Evolutionary conservation across 352 stramenopile genomes (phyloP).

Genomic region (Globisporangium perplexum): DNA sequence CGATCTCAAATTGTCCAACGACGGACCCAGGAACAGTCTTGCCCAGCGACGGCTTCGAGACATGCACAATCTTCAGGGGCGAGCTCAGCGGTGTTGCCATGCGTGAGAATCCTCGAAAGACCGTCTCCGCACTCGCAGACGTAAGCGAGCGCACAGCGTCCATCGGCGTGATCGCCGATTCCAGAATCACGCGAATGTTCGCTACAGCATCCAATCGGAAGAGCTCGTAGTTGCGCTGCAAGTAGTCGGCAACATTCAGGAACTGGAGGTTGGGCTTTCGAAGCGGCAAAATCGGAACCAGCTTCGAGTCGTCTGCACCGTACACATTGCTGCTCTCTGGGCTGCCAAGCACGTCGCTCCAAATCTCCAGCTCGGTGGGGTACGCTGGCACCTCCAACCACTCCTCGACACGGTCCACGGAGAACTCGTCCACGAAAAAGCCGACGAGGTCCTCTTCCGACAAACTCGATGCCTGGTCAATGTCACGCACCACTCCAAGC

Average conservation of each 20-base stretch:
- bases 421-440: slow-evolving; percentile 56
- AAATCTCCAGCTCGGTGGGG: slow-evolving; percentile 89
- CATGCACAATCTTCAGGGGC: slow-evolving; percentile 64
- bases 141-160: slow-evolving; percentile 39
- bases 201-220: slow-evolving; percentile 87
- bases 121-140: slow-evolving; percentile 32
- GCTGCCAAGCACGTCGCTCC: slow-evolving; percentile 48
- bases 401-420: slow-evolving; percentile 21
- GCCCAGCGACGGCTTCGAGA: slow-evolving; percentile 88
- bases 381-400: slow-evolving; percentile 34
- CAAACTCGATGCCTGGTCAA: slow-evolving; percentile 23
- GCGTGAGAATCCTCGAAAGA: slow-evolving; percentile 54
- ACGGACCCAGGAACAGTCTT: slow-evolving; percentile 82
- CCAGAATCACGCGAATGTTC: slow-evolving; percentile 80
- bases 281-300: slow-evolving; percentile 72
- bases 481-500: slow-evolving; percentile 41
- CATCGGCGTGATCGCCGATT: slow-evolving; percentile 79
- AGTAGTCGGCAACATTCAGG: slow-evolving; percentile 92
- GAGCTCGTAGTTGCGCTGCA: slow-evolving; percentile 91
- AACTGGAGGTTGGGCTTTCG: slow-evolving; percentile 96
- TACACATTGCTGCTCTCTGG: slow-evolving; percentile 20
- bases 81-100: slow-evolving; percentile 31
- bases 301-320: slow-evolving; percentile 24
- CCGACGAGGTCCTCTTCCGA: slow-evolving; percentile 41
- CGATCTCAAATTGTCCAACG: slow-evolving; percentile 78